Evolutionary conservation across 1,284 basidiomycete genomes (phyloP), one percentile per base, ranked within the genome.

Genomic region (Austroboletus rostrupii): DNA sequence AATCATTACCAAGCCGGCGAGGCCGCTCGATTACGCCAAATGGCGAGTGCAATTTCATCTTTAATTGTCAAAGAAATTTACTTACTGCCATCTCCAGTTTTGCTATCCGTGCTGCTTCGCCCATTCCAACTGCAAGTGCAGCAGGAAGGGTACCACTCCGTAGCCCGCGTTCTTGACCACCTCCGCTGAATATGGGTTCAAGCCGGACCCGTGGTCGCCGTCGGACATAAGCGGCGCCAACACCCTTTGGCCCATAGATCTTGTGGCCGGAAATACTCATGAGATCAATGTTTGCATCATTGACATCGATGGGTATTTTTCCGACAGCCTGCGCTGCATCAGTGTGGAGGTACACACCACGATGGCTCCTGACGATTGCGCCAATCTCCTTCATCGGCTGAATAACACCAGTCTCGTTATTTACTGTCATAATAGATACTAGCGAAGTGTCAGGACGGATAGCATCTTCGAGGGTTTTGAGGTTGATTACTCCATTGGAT

Each of bases 391-490:
- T 90, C 55, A 99, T 80, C 1, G 97, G 97, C 67, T 99, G 97
- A 55, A 99, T 97, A 54, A 98, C 95, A 43, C 97, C 97, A 8
- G 95, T 99, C 75, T 99, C 97, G 72, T 99, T 99, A 76, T 99
- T 99, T 55, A 99, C 96, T 4, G 91, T 83, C 97, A 99, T 99
- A 68, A 99, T 89, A 11, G 95, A 97, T 37, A 97, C 85, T 10
- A 97, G 72, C 7, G 85, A 87, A 1, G 95, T 90, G 61, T 91
- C 89, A 17, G 92, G 92, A 43, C 91, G 83, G 47, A 97, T 90
- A 28, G 93, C 85, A 3, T 76, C 79, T 64, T 91, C 87, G 35
- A 97, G 80, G 20, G 83, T 81, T 39, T 83, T 72, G 39, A 97
- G 72, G 44, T 84, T 81, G 57, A 99, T 74, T 41, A 97, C 68